Evolutionary conservation across 179 eudicot genomes (phyloP).

Genomic region (Sideroxylon spinosum): DNA sequence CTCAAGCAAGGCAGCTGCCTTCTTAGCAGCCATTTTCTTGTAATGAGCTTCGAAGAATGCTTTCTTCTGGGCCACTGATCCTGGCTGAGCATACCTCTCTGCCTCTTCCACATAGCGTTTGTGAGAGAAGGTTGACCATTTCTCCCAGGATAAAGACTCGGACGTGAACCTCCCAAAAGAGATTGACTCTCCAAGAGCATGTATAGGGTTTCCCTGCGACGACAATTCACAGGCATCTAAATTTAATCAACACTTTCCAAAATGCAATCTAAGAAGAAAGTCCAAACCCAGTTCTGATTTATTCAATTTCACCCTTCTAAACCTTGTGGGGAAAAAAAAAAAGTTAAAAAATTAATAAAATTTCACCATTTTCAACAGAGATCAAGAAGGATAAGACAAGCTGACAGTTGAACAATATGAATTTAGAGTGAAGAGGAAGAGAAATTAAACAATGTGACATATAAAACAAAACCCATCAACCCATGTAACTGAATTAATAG

Average conservation of each 20-base stretch:
- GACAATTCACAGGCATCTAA: neutral
- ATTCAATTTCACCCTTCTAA: neutral
- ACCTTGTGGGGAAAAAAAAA: neutral
- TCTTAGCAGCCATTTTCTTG: slow-evolving; percentile 55
- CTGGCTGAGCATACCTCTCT: slow-evolving; percentile 62
- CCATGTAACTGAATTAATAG: neutral
- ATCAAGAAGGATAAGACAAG: neutral
- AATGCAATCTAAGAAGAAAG: neutral
- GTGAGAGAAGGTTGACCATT: slow-evolving; percentile 64
- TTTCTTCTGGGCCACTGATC: slow-evolving; percentile 80
- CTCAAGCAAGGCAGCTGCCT: slow-evolving; percentile 51
- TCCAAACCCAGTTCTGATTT: slow-evolving; percentile 4
- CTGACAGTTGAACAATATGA: neutral
- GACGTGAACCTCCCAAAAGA: slow-evolving; percentile 73
- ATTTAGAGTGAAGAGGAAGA: neutral
- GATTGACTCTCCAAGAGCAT: slow-evolving; percentile 51
- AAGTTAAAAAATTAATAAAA: neutral
- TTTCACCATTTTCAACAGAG: neutral
- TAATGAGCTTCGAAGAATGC: slow-evolving; percentile 84
- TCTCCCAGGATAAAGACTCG: slow-evolving; percentile 72
- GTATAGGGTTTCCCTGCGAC: slow-evolving; percentile 41
- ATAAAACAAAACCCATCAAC: neutral
- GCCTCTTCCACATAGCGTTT: slow-evolving; percentile 81
- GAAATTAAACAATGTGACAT: neutral
- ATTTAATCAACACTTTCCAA: neutral